A percentile compares a stretch with the other conserved stretches of the same genome.
These are phyloP conservation scores for Chrysoporthe cubensis DNA, from an alignment of 2,329 filamentous ascomycete species.

Conservation along the genomic window DNA sequence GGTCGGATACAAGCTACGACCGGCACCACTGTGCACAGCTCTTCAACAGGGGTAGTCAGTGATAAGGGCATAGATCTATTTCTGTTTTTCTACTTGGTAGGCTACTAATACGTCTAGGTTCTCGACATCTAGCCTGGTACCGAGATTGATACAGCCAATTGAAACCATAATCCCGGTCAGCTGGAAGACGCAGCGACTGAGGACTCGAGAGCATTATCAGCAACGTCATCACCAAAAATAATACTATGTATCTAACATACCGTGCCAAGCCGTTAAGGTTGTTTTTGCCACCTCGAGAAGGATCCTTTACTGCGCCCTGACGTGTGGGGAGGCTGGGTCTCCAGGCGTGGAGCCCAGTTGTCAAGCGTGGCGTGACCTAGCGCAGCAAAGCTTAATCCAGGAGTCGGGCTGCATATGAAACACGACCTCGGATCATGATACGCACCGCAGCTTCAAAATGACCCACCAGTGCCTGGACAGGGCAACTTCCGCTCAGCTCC, in stretches of 20 bases:
- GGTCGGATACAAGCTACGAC: neutral
- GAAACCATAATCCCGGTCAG: neutral
- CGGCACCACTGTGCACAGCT: neutral
- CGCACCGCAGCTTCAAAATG: slow-evolving; percentile 12
- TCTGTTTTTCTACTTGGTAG: neutral
- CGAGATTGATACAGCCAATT: slow-evolving; percentile 2
- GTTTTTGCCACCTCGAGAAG: slow-evolving; percentile 17
- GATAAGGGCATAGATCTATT: neutral
- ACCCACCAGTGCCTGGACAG: neutral
- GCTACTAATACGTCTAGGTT: neutral
- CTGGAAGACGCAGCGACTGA: neutral
- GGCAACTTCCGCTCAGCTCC: neutral
- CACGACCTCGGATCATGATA: slow-evolving; percentile 23
- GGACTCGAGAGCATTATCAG: neutral
- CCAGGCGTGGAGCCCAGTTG: slow-evolving; percentile 3
- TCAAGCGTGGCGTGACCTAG: slow-evolving; percentile 14
- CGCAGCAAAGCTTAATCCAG: slow-evolving; percentile 20
- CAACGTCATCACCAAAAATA: neutral
- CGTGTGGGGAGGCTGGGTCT: slow-evolving; percentile 13
- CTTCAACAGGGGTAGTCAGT: neutral
- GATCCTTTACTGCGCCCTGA: neutral
- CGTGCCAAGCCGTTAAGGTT: slow-evolving; percentile 18
- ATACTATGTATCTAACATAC: neutral
- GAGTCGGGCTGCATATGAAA: slow-evolving; percentile 24
- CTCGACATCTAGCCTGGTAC: neutral